Base-by-base conservation (phyloP, 768 basidiomycete genomes). In the Pisolithus albus region DNA sequence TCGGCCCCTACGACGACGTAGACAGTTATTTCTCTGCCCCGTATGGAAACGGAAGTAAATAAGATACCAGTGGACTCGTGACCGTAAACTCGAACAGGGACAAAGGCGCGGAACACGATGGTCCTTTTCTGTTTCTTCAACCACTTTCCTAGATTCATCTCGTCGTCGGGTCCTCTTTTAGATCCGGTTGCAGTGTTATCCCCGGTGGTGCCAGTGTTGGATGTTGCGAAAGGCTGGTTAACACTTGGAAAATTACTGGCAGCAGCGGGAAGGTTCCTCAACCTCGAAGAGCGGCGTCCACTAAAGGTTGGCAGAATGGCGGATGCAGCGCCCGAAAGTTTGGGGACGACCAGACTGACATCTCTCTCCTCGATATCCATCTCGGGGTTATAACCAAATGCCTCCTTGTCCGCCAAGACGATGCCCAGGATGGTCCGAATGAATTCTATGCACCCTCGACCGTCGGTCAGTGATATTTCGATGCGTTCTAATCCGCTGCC, bases 41-140 rank as follows among this genome's bases (percentile, higher is more conserved):
- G 54, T 42, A 60, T 47, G 1, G 55, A 60, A 18, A 52, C 7
- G 0, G 49, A 3, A 7, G 49, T 56, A 7, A 54, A 59, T 34
- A 59, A 21, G 7, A 57, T 46, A 0, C 54, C 52, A 1, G 47
- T 4, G 40, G 49, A 53, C 3, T 24, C 3, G 30, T 48, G 7
- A 0, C 51, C 51, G 11, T 57, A 51, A 32, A 52, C 56, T 8
- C n/a, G 3, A 9, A 47, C 6, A 0, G 58, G 56, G 8, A 36
- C 23, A 30, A 48, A 53, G 4, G 50, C 34, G 2, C 3, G n/a
- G 9, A 30, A 4, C 6, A 18, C 10, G 30, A 43, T 9, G 13
- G 32, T 32, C 13, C n/a, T 26, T 18, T 38, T 34, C 23, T 36
- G 3, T 37, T 36, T 6, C 19, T 7, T 4, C 15, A 8, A 1